A percentile compares a stretch with the other conserved stretches of the same genome.
Conservation (phyloP, 352 stramenopile species). For the Phytophthora lateralis region DNA sequence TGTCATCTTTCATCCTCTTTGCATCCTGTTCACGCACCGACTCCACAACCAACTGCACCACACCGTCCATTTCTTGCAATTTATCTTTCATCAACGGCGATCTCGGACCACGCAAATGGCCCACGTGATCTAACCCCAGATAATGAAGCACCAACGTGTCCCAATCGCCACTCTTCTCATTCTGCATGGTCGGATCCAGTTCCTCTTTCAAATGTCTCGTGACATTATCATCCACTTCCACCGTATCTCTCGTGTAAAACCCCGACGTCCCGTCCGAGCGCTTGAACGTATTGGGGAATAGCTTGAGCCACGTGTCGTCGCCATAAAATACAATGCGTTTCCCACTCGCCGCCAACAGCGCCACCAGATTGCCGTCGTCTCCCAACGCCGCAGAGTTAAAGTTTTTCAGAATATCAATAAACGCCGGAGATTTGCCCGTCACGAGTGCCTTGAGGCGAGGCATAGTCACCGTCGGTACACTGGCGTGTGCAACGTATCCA, state of each 20-base stretch:
- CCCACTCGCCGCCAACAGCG: conserved; percentile 49
- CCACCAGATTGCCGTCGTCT: conserved; percentile 74
- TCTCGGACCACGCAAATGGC: conserved; percentile 78
- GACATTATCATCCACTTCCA: conserved; percentile 88
- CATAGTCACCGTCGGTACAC: conserved; percentile 90
- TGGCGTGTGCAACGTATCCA: conserved; percentile 80
- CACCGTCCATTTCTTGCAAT: conserved; percentile 82
- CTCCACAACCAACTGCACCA: conserved; percentile 64
- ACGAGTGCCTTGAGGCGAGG: conserved; percentile 87
- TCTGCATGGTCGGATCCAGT: conserved; percentile 72
- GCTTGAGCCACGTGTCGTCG: conserved; percentile 91
- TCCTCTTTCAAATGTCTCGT: conserved; percentile 86
- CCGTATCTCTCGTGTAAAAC: conserved; percentile 89
- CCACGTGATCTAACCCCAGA: conserved; percentile 87
- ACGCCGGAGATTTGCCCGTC: conserved; percentile 83
- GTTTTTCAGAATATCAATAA: conserved; percentile 92
- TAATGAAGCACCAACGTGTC: conserved; percentile 89
- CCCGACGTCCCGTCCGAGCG: conserved; percentile 82
- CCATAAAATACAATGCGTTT: conserved; percentile 87
- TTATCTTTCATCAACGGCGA: conserved; percentile 83
- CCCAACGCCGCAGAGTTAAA: conserved; percentile 86
- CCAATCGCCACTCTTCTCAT: conserved; percentile 77
- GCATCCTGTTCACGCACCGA: conserved; percentile 68
- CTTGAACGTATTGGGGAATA: conserved; percentile 78
- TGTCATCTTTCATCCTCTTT: conserved; percentile 27